Conservation (phyloP, 2,329 filamentous ascomycete species). For the Pseudogymnoascus sp. region DNA sequence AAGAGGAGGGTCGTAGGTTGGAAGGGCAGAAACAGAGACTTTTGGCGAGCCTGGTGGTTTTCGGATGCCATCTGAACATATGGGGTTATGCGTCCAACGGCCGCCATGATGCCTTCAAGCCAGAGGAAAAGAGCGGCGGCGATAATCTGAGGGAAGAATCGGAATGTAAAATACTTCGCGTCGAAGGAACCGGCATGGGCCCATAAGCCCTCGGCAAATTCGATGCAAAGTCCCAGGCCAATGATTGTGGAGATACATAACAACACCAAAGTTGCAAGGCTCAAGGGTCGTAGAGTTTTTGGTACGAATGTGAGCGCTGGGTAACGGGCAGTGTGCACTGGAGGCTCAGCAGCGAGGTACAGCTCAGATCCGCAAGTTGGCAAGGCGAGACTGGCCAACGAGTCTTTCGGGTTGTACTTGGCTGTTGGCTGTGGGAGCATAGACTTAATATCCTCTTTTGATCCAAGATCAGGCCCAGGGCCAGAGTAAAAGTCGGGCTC, state of each 20-base stretch:
- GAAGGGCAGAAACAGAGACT: conserved; percentile 58
- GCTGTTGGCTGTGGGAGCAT: neutral
- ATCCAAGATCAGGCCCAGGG: neutral
- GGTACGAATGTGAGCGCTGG: conserved; percentile 63
- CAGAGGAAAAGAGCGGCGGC: conserved; percentile 67
- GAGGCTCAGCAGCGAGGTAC: conserved; percentile 41
- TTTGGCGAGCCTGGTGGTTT: conserved; percentile 49
- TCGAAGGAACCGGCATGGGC: conserved; percentile 61
- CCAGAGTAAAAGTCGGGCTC: neutral
- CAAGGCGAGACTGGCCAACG: neutral
- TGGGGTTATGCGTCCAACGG: conserved; percentile 69
- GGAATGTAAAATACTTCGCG: conserved; percentile 74
- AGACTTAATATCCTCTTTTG: neutral
- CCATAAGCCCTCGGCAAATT: conserved; percentile 54
- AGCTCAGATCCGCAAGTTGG: conserved; percentile 30
- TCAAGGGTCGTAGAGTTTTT: conserved; percentile 58
- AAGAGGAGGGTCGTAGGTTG: conserved; percentile 59
- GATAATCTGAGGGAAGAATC: conserved; percentile 74
- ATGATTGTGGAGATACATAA: conserved; percentile 64
- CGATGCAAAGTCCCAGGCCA: conserved; percentile 64
- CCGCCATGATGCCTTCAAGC: conserved; percentile 64
- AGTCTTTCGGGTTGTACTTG: conserved; percentile 8
- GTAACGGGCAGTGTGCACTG: conserved; percentile 36
- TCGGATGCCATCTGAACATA: conserved; percentile 70
- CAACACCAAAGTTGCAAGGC: conserved; percentile 52